Conservation (phyloP, 352 stramenopile genomes). For the Phytophthora chlamydospora region DNA sequence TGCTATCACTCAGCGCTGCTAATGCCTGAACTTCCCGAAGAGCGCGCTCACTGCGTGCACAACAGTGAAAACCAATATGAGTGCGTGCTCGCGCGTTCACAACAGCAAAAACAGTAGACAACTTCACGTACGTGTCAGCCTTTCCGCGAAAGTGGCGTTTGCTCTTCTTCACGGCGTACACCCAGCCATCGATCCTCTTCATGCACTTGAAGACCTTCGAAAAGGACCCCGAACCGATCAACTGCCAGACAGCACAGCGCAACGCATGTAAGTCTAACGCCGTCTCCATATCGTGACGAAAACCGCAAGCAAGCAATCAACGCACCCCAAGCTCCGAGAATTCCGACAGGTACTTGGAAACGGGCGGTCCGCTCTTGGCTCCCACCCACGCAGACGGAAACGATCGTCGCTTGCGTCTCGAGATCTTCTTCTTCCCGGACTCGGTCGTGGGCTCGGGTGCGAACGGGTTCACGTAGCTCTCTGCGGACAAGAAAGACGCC, state of each 20-base stretch:
- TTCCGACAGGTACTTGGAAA: conserved; percentile 81
- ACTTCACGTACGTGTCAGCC: conserved; percentile 74
- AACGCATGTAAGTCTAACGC: not conserved
- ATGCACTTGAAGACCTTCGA: conserved; percentile 89
- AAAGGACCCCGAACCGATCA: conserved; percentile 86
- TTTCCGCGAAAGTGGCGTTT: conserved; percentile 83
- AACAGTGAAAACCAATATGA: not conserved
- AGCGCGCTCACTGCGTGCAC: conserved; percentile 57
- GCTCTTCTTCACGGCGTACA: conserved; percentile 90
- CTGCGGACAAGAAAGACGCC: conserved; percentile 31
- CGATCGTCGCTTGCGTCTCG: conserved; percentile 68
- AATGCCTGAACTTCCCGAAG: conserved; percentile 85
- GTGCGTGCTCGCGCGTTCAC: not conserved
- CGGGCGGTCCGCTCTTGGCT: conserved; percentile 35
- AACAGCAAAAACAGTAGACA: not conserved
- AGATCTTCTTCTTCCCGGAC: conserved; percentile 61
- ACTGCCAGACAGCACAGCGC: conserved; percentile 29
- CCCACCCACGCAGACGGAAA: conserved; percentile 57
- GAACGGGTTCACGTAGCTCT: conserved; percentile 78
- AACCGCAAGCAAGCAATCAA: conserved; percentile 4
- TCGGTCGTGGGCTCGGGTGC: conserved; percentile 59
- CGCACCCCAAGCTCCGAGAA: conserved; percentile 78
- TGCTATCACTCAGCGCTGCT: conserved; percentile 76
- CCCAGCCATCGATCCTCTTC: conserved; percentile 89
- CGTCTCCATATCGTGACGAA: not conserved